Evolutionary conservation across 805 yeast genomes (phyloP), one percentile per base, ranked within the genome.

Genomic region (Wickerhamomyces xylosicus): DNA sequence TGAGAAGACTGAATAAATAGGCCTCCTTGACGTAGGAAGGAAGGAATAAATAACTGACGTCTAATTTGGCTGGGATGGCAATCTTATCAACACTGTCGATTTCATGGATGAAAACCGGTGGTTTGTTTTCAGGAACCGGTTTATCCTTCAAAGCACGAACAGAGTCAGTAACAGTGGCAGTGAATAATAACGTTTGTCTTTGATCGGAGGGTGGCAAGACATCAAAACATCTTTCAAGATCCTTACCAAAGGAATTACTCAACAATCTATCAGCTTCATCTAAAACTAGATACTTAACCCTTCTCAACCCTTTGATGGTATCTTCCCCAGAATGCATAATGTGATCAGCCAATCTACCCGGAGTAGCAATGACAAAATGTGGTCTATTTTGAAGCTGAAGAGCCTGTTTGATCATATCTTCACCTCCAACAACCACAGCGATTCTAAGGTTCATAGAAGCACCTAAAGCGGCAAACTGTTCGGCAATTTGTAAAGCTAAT

Each of bases 191-290:
- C 0, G 97, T 92, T 59, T 90, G 97, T 51, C 98, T 73, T 40
- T 73, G 66, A 3, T 67, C 69, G 2, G 94, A 66, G 1, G 72
- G 63, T 0, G 98, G 96, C 31, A 92, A 60, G 0, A 77, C 73
- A 5, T 67, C 64, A 51, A 90, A 72, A 53, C 96, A 86, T 18
- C 74, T 69, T 36, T 72, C 72, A 43, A 92, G 64, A 59, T 90
- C 95, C 27, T 75, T 71, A 9, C 89, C 80, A 60, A 92, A 87
- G 35, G 94, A 82, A 40, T 79, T 76, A 35, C 92, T 85, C 46
- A 92, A 71, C 22, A 92, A 63, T 44, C 96, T 72, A 68, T 92
- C 98, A 1, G 98, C 98, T 64, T 90, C 98, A 67, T 92, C 98
- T 2, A 92, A 64, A 3, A 92, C 97, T 38, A 92, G 64, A 53